A percentile compares a stretch with the other conserved stretches of the same genome.
Conservation (phyloP, 2,329 filamentous ascomycete species). For the Penicillium fuscoglaucum region DNA sequence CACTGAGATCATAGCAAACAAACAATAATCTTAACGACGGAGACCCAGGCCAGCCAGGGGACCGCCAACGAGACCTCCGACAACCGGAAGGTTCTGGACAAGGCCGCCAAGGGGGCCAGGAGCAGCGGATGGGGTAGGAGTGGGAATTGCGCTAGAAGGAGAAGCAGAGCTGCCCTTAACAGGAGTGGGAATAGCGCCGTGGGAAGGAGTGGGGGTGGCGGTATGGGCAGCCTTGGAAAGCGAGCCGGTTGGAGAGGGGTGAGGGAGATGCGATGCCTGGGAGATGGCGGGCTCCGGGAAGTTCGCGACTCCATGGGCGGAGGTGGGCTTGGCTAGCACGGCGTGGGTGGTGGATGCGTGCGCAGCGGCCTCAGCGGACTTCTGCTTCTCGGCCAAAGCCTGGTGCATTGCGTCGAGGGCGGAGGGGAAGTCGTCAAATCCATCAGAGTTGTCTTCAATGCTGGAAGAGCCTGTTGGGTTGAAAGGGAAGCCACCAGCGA, state of each 20-base stretch:
- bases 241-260: not conserved
- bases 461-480: slow-evolving; percentile 9
- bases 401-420: slow-evolving; percentile 19
- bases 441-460: slow-evolving; percentile 13
- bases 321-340: not conserved
- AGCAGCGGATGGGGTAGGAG: slow-evolving; percentile 6
- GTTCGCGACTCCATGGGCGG: not conserved
- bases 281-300: slow-evolving; percentile 8
- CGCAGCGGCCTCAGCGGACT: not conserved
- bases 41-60: slow-evolving; percentile 4
- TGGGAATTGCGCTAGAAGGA: slow-evolving; percentile 9
- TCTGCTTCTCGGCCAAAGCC: slow-evolving; percentile 10
- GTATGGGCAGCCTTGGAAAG: not conserved
- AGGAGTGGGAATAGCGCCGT: not conserved
- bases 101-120: not conserved
- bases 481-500: slow-evolving; percentile 19
- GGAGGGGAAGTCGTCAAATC: slow-evolving; percentile 16
- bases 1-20: not conserved
- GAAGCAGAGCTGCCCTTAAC: slow-evolving; percentile 9
- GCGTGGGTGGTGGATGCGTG: not conserved
- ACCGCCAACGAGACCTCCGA: slow-evolving; percentile 12
- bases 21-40: not conserved
- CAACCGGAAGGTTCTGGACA: slow-evolving; percentile 2
- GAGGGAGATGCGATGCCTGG: not conserved
- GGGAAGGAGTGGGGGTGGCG: not conserved